Conservation (phyloP, 2,329 filamentous ascomycete genomes). For the Endoconidiophora laricicola region DNA sequence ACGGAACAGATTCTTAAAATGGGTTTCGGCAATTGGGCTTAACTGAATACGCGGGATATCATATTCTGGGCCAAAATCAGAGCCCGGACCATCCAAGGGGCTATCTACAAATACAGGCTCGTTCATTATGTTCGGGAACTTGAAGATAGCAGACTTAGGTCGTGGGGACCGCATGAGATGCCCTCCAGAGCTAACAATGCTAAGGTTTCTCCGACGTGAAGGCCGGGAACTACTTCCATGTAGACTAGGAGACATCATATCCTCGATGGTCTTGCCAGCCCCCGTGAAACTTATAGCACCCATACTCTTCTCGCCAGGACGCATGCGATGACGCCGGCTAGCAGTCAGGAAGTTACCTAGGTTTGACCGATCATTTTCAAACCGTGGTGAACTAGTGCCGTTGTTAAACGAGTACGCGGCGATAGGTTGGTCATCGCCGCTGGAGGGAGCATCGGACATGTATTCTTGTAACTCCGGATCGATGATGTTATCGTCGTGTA, state of each 20-base stretch:
- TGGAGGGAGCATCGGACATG: constrained; percentile 78
- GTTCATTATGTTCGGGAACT: constrained; percentile 36
- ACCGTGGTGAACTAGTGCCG: constrained; percentile 34
- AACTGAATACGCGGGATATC: constrained; percentile 65
- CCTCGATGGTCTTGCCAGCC: constrained; percentile 48
- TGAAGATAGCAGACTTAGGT: constrained; percentile 38
- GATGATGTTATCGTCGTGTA: constrained; percentile 96
- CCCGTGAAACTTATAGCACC: constrained; percentile 48
- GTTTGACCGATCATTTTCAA: constrained; percentile 50
- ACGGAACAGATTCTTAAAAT: constrained; percentile 69
- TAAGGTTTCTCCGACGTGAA: constrained; percentile 59
- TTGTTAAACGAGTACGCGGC: constrained; percentile 46
- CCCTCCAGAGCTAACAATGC: constrained; percentile 56
- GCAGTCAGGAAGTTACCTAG: constrained; percentile 57
- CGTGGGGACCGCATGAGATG: constrained; percentile 60
- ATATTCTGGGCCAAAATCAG: constrained; percentile 28
- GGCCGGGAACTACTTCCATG: constrained; percentile 2
- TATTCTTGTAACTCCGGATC: constrained; percentile 90
- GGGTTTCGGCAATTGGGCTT: constrained; percentile 71
- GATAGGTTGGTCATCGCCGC: constrained; percentile 79
- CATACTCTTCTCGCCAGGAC: constrained; percentile 59
- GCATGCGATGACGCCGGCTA: constrained; percentile 55
- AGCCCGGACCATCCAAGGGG: constrained; percentile 2
- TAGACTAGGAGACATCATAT: constrained; percentile 30
- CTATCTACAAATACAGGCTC: constrained; percentile 22